Evolutionary conservation across 345 rosid genomes (phyloP), one percentile per base, ranked within the genome.

Genomic region (Excoecaria agallocha): DNA sequence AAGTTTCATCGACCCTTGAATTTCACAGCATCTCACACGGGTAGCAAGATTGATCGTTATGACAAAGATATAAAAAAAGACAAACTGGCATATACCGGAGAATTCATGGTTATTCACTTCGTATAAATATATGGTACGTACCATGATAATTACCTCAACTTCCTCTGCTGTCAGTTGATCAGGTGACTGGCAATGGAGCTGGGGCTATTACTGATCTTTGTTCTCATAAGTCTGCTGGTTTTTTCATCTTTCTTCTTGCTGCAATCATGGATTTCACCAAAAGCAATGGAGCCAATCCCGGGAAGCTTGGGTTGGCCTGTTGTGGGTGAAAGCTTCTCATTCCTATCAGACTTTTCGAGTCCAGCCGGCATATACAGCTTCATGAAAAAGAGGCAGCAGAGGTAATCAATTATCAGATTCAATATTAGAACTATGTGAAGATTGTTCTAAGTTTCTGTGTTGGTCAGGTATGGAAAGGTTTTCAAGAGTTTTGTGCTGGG

Each of bases 291-390:
- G 76, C 78, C 43, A 24, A 85, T 86, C 43, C 94, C 90, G 0
- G 90, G 94, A 15, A 79, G 76, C 82, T 70, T 86, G 67, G 90
- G 94, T 11, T 88, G 87, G 94, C 94, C 91, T 0, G 4, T 86
- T 12, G 52, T 87, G 5, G 90, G 94, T 1, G 91, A 89, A 80
- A 89, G 90, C 82, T 72, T 84, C 69, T 78, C 90, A 37, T 89
- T 88, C 79, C 24, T 88, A 12, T 84, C 89, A 20, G 85, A 80
- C 43, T 89, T 89, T 63, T 84, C 90, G 0, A 86, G 89, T 55
- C 85, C 94, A 10, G 70, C 85, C 13, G 94, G 91, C 9, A 84
- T 89, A 56, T 85, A 2, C 83, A 86, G 76, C 76, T 89, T 89
- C 82, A 85, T 87, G 84, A 76, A 82, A 54, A 77, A 81, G 50